Evolutionary conservation across 345 rosid species (phyloP).

Genomic region (Carallia brachiata): DNA sequence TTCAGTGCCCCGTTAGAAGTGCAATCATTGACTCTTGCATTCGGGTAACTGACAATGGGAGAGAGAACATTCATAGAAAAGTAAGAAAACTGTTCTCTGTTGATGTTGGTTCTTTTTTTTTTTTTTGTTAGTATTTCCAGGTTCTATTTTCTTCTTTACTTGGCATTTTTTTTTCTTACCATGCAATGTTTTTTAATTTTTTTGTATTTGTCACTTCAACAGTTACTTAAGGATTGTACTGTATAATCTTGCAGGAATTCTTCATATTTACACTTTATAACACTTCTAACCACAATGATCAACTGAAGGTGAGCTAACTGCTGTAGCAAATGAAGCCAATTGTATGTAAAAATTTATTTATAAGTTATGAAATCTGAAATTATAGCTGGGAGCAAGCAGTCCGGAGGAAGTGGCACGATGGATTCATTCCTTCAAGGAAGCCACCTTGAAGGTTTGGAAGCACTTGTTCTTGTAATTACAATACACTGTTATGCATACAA

Average conservation of each 20-base stretch:
- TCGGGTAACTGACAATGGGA: conserved; percentile 89
- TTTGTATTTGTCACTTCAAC: conserved; percentile 1
- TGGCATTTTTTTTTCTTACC: too few relatives aligned
- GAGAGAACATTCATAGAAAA: conserved; percentile 89
- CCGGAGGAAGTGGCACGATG: conserved; percentile 96
- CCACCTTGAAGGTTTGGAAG: conserved; percentile 64
- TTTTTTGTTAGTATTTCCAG: background rate
- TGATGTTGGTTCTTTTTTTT: background rate
- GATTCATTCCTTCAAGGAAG: conserved; percentile 80
- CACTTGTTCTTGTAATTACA: conserved; percentile 9
- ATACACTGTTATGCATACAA: conserved; percentile 2
- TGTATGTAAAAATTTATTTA: conserved; percentile 15
- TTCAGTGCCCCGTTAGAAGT: conserved; percentile 74
- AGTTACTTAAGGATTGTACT: conserved; percentile 13
- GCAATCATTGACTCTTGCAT: conserved; percentile 82
- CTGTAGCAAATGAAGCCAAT: conserved; percentile 10
- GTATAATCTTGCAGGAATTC: conserved; percentile 59
- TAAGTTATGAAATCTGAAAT: conserved; percentile 27
- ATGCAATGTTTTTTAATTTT: background rate
- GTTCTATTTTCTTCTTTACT: conserved; percentile 4
- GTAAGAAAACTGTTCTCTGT: conserved; percentile 37
- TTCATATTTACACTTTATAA: conserved; percentile 89
- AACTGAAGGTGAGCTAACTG: conserved; percentile 77
- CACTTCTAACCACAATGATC: conserved; percentile 87
- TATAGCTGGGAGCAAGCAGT: conserved; percentile 89